These are phyloP conservation scores for Boletus bicolor DNA, from an alignment of 768 basidiomycete genomes.

Conservation along the genomic window DNA sequence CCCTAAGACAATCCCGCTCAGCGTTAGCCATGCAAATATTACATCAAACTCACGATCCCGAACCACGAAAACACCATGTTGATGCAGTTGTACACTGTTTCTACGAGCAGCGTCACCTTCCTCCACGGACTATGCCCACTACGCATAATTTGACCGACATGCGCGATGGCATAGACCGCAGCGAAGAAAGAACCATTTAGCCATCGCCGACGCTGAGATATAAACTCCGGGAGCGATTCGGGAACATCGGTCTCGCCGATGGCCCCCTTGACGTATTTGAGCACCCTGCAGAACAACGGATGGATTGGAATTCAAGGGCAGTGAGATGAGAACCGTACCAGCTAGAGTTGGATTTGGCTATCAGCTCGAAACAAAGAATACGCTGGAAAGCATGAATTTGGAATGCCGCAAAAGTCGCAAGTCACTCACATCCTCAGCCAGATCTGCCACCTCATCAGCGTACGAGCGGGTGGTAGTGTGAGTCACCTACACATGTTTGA, in stretches of 20 bases:
- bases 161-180: conserved; percentile 88
- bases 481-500: conserved; percentile 85
- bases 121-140: conserved; percentile 66
- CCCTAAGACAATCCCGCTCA: conserved; percentile 45
- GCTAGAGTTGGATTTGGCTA: conserved; percentile 72
- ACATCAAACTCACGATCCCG: conserved; percentile 58
- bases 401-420: neutral
- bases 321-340: conserved; percentile 48
- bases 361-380: conserved; percentile 77
- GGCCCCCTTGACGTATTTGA: conserved; percentile 94
- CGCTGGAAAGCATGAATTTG: conserved; percentile 46
- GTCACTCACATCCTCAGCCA: conserved; percentile 78
- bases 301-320: neutral
- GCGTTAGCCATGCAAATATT: neutral
- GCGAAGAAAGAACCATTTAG: conserved; percentile 94
- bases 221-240: conserved; percentile 89
- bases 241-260: conserved; percentile 94
- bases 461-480: neutral
- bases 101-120: conserved; percentile 70
- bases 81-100: conserved; percentile 84
- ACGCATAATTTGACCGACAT: conserved; percentile 41
- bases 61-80: conserved; percentile 95
- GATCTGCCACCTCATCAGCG: conserved; percentile 46
- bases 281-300: conserved; percentile 57
- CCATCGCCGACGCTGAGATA: conserved; percentile 86